phyloP scores from a whole-genome alignment of 768 basidiomycete species.

The Lepiota venenata region DNA sequence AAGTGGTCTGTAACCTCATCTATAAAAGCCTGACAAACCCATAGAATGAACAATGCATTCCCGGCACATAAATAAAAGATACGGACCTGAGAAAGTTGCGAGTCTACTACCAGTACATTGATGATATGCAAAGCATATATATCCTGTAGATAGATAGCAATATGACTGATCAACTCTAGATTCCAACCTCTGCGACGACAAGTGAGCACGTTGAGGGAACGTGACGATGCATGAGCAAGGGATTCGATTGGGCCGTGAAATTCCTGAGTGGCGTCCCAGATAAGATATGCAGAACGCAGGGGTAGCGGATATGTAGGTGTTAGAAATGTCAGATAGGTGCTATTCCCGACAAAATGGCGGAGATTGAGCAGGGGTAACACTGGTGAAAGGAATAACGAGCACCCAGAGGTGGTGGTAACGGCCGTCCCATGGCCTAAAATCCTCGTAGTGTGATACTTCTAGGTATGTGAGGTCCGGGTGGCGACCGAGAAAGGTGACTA shows the following conservation, averaged over 20 bases:
- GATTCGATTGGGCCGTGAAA: constrained; percentile 27
- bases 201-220: constrained; percentile 30
- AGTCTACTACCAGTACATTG: constrained; percentile 32
- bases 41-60: background rate
- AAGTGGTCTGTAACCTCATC: constrained; percentile 24
- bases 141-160: constrained; percentile 29
- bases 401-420: background rate
- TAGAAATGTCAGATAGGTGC: constrained; percentile 26
- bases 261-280: constrained; percentile 30
- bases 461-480: constrained; percentile 31
- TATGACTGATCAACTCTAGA: constrained; percentile 31
- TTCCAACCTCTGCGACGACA: constrained; percentile 38
- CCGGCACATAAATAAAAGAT: background rate
- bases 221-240: constrained; percentile 28
- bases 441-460: constrained; percentile 31
- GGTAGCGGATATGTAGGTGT: constrained; percentile 18
- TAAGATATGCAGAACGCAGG: constrained; percentile 33
- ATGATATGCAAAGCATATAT: constrained; percentile 30
- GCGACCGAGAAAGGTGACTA: constrained; percentile 31
- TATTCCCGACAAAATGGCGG: constrained; percentile 34
- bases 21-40: constrained; percentile 19
- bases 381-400: background rate
- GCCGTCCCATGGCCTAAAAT: constrained; percentile 12
- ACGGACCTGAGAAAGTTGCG: constrained; percentile 27
- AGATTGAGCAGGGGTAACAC: constrained; percentile 24